These are phyloP conservation scores for Mycosarcoma mackinlayi DNA, from an alignment of 1,284 basidiomycete genomes.

Conservation along the genomic window DNA sequence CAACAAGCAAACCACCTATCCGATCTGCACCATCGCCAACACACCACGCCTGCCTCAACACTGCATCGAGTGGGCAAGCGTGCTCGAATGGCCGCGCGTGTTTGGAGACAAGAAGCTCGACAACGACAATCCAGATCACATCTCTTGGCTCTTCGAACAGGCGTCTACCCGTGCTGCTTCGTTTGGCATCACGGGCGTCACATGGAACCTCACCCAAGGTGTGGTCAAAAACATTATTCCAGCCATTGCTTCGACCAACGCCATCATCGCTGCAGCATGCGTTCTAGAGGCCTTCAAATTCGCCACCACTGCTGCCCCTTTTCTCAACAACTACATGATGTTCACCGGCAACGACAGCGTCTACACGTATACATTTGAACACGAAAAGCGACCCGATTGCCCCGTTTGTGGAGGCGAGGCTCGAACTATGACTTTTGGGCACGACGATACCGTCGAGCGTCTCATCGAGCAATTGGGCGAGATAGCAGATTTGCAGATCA, in stretches of 20 bases:
- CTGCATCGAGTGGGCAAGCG: slow-evolving; percentile 99
- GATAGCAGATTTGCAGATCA: slow-evolving; percentile 62
- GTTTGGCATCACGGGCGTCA: slow-evolving; percentile 97
- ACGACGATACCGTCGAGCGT: slow-evolving; percentile 32
- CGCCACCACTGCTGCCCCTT: slow-evolving; percentile 91
- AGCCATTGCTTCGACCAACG: slow-evolving; percentile 72
- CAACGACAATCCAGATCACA: slow-evolving; percentile 91
- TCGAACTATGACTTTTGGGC: slow-evolving; percentile 27
- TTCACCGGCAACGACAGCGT: slow-evolving; percentile 91
- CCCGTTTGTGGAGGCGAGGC: slow-evolving; percentile 94
- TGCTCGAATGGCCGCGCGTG: slow-evolving; percentile 96
- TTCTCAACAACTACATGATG: slow-evolving; percentile 95
- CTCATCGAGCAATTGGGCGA: slow-evolving; percentile 58
- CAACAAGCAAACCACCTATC: slow-evolving; percentile 95
- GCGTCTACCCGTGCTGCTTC: slow-evolving; percentile 81
- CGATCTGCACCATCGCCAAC: slow-evolving; percentile 99
- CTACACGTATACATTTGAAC: slow-evolving; percentile 97
- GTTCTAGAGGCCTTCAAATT: slow-evolving; percentile 99
- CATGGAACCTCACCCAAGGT: slow-evolving; percentile 96
- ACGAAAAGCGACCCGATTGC: slow-evolving; percentile 90
- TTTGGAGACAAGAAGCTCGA: slow-evolving; percentile 73
- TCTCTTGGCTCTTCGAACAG: slow-evolving; percentile 87
- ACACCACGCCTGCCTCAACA: slow-evolving; percentile 98
- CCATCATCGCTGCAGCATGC: slow-evolving; percentile 78
- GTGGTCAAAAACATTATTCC: slow-evolving; percentile 99